Evolutionary conservation across 352 stramenopile genomes (phyloP), one percentile per base, ranked within the genome.

Genomic region (Phytopythium vexans): DNA sequence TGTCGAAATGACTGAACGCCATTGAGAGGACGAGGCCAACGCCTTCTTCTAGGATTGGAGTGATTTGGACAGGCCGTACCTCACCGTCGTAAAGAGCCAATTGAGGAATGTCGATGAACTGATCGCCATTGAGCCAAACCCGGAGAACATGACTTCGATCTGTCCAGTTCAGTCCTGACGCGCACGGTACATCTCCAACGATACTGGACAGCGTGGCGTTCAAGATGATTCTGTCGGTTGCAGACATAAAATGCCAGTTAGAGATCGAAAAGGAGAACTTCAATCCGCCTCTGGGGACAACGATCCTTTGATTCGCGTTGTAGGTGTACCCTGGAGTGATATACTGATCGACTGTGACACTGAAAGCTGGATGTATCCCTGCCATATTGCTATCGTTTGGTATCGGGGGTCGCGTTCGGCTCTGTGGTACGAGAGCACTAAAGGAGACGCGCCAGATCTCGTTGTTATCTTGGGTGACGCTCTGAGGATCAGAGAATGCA

Each of bases 191-290:
- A 0, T 31, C 35, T 3, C 35, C 47, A 32, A 34, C 52, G 6
- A 47, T 15, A 31, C 56, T 49, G 8, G 16, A 27, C 8, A 64
- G 39, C 15, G 57, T 60, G 11, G 55, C 27, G 21, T 60, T 66
- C 47, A 66, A 52, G 46, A 57, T 52, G 11, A 66, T 47, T 14
- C 37, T 39, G 45, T 66, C 51, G 1, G 40, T 41, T 1, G 36
- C 4, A 10, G 40, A 50, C 10, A 12, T 47, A 42, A 66, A 66
- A 4, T 14, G n/a, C 58, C 58, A 66, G n/a, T 49, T 52, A 3
- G 58, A 56, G 8, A 66, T 60, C 37, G 50, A 62, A 41, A 66
- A 36, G 6, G 46, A 41, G 27, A 66, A 66, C 48, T 66, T 66
- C 45, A 66, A 47, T 6, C 11, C 52, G 5, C 58, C 58, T 8